Conservation (phyloP, 1,139 yeast genomes). For the Nematodospora anomalae region DNA sequence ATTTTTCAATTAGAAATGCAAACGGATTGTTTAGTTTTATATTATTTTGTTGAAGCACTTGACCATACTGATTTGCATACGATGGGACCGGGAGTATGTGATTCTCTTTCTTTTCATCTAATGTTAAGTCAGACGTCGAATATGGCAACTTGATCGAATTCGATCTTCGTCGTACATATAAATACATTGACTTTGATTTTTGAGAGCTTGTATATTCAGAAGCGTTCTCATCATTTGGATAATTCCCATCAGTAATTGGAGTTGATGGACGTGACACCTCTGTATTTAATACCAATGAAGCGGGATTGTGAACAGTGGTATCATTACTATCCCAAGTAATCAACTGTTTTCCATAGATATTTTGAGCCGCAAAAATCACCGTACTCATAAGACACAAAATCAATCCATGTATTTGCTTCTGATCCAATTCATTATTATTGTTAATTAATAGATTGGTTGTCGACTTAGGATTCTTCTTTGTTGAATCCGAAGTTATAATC, state of each 20-base stretch:
- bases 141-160: conserved; percentile 31
- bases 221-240: neutral
- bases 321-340: conserved; percentile 34
- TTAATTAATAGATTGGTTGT: conserved; percentile 13
- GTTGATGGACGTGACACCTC: conserved; percentile 21
- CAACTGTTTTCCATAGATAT: conserved; percentile 43
- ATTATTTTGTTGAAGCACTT: conserved; percentile 21
- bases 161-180: conserved; percentile 26
- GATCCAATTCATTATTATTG: conserved; percentile 19
- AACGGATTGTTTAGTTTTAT: conserved; percentile 24
- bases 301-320: conserved; percentile 20
- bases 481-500: conserved; percentile 33
- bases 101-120: conserved; percentile 26
- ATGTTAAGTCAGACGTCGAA: conserved; percentile 34
- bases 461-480: conserved; percentile 13
- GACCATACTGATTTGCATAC: conserved; percentile 5
- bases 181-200: neutral
- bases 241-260: conserved; percentile 9
- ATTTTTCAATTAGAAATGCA: conserved; percentile 17
- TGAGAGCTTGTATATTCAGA: conserved; percentile 3
- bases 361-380: conserved; percentile 40
- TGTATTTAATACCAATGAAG: conserved; percentile 31
- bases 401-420: conserved; percentile 30
- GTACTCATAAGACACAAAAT: conserved; percentile 32
- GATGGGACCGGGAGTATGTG: conserved; percentile 6